Evolutionary conservation across 2,329 filamentous ascomycete species (phyloP).

Genomic region (Colletotrichum viniferum): DNA sequence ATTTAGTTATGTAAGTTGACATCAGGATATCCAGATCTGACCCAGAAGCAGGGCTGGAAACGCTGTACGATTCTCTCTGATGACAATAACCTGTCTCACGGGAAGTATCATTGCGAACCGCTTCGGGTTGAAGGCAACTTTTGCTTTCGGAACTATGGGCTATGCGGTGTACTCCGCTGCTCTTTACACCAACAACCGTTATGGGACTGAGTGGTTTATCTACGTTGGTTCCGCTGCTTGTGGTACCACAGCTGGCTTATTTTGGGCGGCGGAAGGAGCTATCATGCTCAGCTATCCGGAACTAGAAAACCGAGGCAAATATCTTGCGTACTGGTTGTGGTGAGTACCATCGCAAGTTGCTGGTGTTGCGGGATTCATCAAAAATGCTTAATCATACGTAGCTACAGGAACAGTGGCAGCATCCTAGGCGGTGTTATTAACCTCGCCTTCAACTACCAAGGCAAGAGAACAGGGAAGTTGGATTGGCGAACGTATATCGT

Average conservation of each 20-base stretch:
- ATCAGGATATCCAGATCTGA: not conserved
- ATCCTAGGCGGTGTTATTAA: slow-evolving; percentile 51
- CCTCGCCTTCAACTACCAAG: slow-evolving; percentile 43
- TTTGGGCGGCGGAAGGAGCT: slow-evolving; percentile 30
- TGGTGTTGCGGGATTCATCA: not conserved
- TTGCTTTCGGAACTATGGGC: slow-evolving; percentile 37
- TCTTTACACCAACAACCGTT: slow-evolving; percentile 38
- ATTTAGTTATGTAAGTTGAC: slow-evolving; percentile 28
- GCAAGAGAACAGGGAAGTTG: slow-evolving; percentile 27
- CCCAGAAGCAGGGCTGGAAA: slow-evolving; percentile 34
- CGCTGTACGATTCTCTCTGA: slow-evolving; percentile 37
- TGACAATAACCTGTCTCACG: slow-evolving; percentile 37
- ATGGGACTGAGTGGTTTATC: slow-evolving; percentile 26
- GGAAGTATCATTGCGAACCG: slow-evolving; percentile 37
- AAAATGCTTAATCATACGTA: not conserved
- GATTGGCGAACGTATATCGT: slow-evolving; percentile 30
- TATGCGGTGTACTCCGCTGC: slow-evolving; percentile 40
- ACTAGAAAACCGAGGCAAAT: slow-evolving; percentile 17
- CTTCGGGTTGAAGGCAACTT: slow-evolving; percentile 33
- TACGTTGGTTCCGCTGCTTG: slow-evolving; percentile 30
- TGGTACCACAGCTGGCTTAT: slow-evolving; percentile 25
- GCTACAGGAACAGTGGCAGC: slow-evolving; percentile 23
- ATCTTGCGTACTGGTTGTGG: slow-evolving; percentile 23
- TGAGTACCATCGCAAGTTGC: not conserved
- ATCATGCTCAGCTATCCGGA: slow-evolving; percentile 28